A percentile compares a stretch with the other conserved stretches of the same genome.
Evolutionary conservation across 768 basidiomycete genomes (phyloP).

Genomic region (Termitomyces heimii): DNA sequence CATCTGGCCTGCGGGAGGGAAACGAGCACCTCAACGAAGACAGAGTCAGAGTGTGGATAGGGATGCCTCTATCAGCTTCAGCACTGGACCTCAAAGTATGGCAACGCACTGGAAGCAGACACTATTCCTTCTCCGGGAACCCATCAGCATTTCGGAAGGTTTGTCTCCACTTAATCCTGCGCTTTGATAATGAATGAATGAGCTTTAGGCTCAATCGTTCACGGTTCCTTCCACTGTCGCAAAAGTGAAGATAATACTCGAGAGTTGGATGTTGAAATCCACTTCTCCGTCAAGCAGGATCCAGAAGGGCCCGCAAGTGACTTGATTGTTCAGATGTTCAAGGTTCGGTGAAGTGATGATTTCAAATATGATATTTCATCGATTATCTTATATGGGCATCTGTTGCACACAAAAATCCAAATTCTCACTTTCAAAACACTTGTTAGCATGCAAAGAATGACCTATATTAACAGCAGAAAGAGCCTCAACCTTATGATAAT

Average conservation of each 20-base stretch:
- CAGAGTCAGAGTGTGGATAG: slow-evolving; percentile 47
- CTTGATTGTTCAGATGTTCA: slow-evolving; percentile 71
- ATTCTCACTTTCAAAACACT: not conserved
- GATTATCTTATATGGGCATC: not conserved
- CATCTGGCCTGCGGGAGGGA: slow-evolving; percentile 74
- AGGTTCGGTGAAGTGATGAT: slow-evolving; percentile 48
- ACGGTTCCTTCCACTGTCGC: slow-evolving; percentile 76
- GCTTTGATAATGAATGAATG: not conserved
- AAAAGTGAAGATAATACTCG: slow-evolving; percentile 80
- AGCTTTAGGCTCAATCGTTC: slow-evolving; percentile 59
- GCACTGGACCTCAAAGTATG: slow-evolving; percentile 81
- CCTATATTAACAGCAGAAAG: not conserved
- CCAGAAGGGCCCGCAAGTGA: slow-evolving; percentile 28
- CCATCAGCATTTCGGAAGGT: slow-evolving; percentile 76
- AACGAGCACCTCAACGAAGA: slow-evolving; percentile 51
- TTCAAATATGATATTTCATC: not conserved
- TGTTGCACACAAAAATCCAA: not conserved
- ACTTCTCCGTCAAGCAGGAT: slow-evolving; percentile 52
- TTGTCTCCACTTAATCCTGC: slow-evolving; percentile 14
- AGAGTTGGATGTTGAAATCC: slow-evolving; percentile 89
- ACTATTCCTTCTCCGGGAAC: slow-evolving; percentile 76
- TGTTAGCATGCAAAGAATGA: not conserved
- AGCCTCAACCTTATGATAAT: not conserved
- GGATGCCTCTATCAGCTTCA: slow-evolving; percentile 67
- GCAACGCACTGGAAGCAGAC: slow-evolving; percentile 99